These are phyloP conservation scores for Chrysanthemum lavandulifolium DNA, from an alignment of 129 eudicot species.

Conservation along the genomic window DNA sequence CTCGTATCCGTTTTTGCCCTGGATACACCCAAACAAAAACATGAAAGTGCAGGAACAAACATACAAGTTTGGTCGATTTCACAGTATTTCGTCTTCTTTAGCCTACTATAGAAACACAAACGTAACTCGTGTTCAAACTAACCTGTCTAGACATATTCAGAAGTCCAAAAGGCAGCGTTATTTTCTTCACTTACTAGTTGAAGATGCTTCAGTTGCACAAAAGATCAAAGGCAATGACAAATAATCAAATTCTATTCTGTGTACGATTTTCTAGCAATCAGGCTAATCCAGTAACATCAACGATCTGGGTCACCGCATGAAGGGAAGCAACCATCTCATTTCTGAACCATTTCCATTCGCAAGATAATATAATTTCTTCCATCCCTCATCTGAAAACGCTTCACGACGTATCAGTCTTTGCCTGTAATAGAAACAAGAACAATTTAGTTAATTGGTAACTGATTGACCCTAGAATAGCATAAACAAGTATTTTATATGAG, in stretches of 20 bases:
- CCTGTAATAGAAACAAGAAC: slow-evolving; percentile 17
- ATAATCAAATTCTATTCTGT: slow-evolving; percentile 11
- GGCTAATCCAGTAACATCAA: background rate
- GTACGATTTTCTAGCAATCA: slow-evolving; percentile 10
- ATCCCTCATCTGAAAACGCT: slow-evolving; percentile 74
- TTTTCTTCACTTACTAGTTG: slow-evolving; percentile 25
- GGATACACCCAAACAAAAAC: slow-evolving; percentile 22
- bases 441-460: no score
- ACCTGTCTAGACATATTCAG: background rate
- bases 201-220: slow-evolving; percentile 17
- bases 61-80: background rate
- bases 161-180: slow-evolving; percentile 22
- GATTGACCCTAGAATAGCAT: no score
- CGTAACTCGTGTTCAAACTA: slow-evolving; percentile 19
- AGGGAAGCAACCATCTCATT: slow-evolving; percentile 83
- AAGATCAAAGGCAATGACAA: background rate
- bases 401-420: slow-evolving; percentile 79
- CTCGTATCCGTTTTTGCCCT: background rate
- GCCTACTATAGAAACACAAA: slow-evolving; percentile 8
- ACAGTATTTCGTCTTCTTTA: slow-evolving; percentile 5
- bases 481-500: no score
- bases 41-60: background rate
- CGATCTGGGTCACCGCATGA: slow-evolving; percentile 55
- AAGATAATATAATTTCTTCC: slow-evolving; percentile 80
- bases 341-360: slow-evolving; percentile 93